phyloP scores from a whole-genome alignment of 805 yeast species.

The Sugiyamaella lignohabitans region DNA sequence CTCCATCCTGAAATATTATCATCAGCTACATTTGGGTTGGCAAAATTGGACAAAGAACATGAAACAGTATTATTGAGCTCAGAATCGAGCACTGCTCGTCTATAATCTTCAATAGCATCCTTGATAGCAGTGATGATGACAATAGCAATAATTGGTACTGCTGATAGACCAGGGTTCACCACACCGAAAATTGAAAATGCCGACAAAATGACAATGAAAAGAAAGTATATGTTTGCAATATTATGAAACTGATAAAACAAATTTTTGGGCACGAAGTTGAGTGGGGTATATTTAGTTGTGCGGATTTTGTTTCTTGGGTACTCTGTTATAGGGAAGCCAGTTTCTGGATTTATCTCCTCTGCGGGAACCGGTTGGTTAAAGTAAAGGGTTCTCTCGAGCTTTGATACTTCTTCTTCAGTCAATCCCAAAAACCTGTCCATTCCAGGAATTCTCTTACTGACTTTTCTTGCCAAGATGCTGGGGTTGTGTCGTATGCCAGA shows the following conservation, averaged over 20 bases:
- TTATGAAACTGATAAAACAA: conserved; percentile 72
- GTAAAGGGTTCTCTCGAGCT: conserved; percentile 36
- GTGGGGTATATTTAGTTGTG: conserved; percentile 91
- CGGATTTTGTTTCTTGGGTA: conserved; percentile 89
- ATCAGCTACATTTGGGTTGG: conserved; percentile 51
- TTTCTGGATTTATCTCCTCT: conserved; percentile 45
- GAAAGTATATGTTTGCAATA: conserved; percentile 84
- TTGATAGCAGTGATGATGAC: conserved; percentile 66
- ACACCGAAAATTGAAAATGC: conserved; percentile 70
- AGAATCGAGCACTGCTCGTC: conserved; percentile 55
- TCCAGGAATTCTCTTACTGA: conserved; percentile 18
- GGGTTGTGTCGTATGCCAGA: neutral
- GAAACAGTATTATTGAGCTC: conserved; percentile 64
- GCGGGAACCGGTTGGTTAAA: conserved; percentile 47
- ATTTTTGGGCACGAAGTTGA: conserved; percentile 83
- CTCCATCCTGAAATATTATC: conserved; percentile 62
- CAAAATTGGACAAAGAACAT: conserved; percentile 47
- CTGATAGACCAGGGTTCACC: conserved; percentile 62
- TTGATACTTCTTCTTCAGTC: conserved; percentile 6
- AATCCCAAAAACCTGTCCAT: conserved; percentile 16
- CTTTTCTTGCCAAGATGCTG: conserved; percentile 4
- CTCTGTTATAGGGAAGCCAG: conserved; percentile 50
- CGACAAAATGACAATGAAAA: conserved; percentile 60
- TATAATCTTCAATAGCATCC: conserved; percentile 72
- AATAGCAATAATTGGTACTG: conserved; percentile 76